These are phyloP conservation scores for Monosporozyma aerobia DNA, from an alignment of 805 yeast species.

Conservation along the genomic window DNA sequence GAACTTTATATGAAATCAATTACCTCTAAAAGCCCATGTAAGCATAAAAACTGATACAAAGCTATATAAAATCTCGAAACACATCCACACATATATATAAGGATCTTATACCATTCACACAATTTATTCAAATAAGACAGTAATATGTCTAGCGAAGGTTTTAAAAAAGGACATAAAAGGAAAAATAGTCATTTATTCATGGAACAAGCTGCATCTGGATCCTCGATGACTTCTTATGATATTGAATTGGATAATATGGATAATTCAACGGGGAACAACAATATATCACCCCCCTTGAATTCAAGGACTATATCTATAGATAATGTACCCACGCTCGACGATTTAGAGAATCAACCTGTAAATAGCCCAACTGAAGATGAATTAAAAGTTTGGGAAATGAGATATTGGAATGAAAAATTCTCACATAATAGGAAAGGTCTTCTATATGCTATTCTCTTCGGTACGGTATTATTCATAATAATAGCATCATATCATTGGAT, in stretches of 20 bases:
- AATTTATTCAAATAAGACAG: not conserved
- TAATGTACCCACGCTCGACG: not conserved
- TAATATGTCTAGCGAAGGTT: not conserved
- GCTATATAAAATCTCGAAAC: no score
- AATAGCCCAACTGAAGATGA: not conserved
- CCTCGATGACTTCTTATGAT: constrained; percentile 6
- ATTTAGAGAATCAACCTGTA: constrained; percentile 4
- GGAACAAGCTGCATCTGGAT: constrained; percentile 20
- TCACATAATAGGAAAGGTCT: not conserved
- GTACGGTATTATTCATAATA: not conserved
- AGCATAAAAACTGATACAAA: not conserved
- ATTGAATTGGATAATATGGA: constrained; percentile 4
- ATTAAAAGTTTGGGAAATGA: constrained; percentile 5
- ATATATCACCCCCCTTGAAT: constrained; percentile 3
- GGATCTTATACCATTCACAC: not conserved
- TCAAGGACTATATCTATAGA: not conserved
- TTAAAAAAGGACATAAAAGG: constrained; percentile 20
- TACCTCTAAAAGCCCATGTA: not conserved
- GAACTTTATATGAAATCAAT: not conserved
- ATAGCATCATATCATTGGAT: not conserved
- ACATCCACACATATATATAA: no score
- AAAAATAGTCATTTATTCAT: constrained; percentile 24
- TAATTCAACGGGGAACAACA: not conserved
- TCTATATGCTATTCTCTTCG: not conserved
- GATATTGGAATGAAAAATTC: constrained; percentile 8